Evolutionary conservation across 495 filamentous ascomycete species (phyloP), one percentile per base, ranked within the genome.

Genomic region (Daldinia loculata): DNA sequence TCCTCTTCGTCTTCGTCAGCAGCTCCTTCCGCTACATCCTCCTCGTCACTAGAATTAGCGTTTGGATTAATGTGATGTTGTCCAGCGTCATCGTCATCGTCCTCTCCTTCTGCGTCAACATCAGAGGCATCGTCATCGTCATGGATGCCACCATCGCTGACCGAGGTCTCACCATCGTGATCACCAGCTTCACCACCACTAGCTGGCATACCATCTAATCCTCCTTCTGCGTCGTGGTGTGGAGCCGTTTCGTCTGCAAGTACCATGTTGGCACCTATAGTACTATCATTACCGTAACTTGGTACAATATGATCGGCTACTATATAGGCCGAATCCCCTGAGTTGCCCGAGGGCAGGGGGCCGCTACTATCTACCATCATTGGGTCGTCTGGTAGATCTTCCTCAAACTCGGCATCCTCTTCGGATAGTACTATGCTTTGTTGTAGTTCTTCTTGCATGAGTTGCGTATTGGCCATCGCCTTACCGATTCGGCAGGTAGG

Each of bases 401-500:
- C 78, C 36, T 77, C 80, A 56, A 74, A 72, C 39, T 80, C 76
- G 36, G 74, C 76, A 22, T 81, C 80, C 41, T 77, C 80, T 70
- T 83, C 81, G 5, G 81, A 83, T 59, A 80, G 75, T 62, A 84
- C 71, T 41, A 80, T 82, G 60, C 82, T 84, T 57, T 84, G 82
- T 61, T 85, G 83, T 56, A 84, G 71, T 69, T 84, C 79, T 53
- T 85, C 83, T 74, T 84, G 80, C 82, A 82, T 84, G 48, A 84
- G 77, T 61, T 84, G 83, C 45, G 82, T 79, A 34, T 80, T 80
- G 24, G 82, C 78, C 83, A 85, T 85, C 24, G 61, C 75, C 55
- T 66, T 34, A 38, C 45, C 1, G 32, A 57, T 41, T 29, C 17
- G 30, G 48, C 6, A 34, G 7, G 29, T 12, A 8, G 32, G 26